These are phyloP conservation scores for Globisporangium echinulatum DNA, from an alignment of 352 stramenopile species.

Conservation along the genomic window DNA sequence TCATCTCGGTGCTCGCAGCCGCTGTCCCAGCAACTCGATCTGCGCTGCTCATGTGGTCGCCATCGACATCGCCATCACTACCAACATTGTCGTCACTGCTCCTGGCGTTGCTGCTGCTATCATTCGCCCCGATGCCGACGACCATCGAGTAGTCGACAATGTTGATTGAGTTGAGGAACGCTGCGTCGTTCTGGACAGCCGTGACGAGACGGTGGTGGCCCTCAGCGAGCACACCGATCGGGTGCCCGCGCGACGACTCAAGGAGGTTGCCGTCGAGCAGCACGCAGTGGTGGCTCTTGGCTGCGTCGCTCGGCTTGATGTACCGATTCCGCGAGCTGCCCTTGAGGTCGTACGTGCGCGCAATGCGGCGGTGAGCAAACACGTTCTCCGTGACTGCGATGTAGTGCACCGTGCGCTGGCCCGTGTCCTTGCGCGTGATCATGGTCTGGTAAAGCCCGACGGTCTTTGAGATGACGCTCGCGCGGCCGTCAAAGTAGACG, in stretches of 20 bases:
- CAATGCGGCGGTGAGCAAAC: slow-evolving; percentile 93
- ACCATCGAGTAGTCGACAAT: slow-evolving; percentile 99
- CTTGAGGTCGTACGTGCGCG: slow-evolving; percentile 98
- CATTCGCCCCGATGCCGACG: slow-evolving; percentile 74
- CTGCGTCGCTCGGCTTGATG: slow-evolving; percentile 35
- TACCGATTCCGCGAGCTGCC: slow-evolving; percentile 94
- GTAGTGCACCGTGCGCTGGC: slow-evolving; percentile 86
- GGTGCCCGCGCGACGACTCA: slow-evolving; percentile 73
- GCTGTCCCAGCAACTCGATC: no score
- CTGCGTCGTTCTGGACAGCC: slow-evolving; percentile 95
- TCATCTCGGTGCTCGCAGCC: slow-evolving; percentile 61
- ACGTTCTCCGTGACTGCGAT: slow-evolving; percentile 96
- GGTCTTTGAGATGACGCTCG: slow-evolving; percentile 95
- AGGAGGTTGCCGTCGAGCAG: slow-evolving; percentile 85
- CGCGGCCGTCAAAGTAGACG: slow-evolving; percentile 92
- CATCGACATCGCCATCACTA: no score
- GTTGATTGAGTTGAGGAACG: slow-evolving; percentile 97
- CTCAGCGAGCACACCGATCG: slow-evolving; percentile 60
- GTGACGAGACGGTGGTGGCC: slow-evolving; percentile 65
- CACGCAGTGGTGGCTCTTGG: slow-evolving; percentile 31
- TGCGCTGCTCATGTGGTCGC: no score
- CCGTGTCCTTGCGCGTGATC: slow-evolving; percentile 90
- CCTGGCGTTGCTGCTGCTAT: slow-evolving; percentile 16
- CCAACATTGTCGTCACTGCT: not conserved
- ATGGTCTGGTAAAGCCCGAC: slow-evolving; percentile 97